These are phyloP conservation scores for Pyrenochaeta sp. DNA, from an alignment of 2,329 filamentous ascomycete species.

Conservation along the genomic window DNA sequence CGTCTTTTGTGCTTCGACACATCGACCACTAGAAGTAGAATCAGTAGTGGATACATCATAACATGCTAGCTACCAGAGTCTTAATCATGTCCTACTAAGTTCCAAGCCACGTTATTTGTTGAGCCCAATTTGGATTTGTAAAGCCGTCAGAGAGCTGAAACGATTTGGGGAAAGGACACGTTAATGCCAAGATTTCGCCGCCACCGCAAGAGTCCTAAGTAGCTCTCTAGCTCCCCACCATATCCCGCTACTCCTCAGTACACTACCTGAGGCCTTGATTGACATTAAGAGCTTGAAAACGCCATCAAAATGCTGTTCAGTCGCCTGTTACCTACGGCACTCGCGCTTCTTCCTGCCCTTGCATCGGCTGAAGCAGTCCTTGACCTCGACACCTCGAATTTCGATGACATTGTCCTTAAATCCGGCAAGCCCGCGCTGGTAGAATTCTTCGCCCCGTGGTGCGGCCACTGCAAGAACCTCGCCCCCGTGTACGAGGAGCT, in stretches of 20 bases:
- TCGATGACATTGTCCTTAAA: constrained; percentile 87
- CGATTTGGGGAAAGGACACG: constrained; percentile 38
- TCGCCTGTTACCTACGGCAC: constrained; percentile 39
- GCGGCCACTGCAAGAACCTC: constrained; percentile 98
- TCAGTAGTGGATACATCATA: too few relatives aligned
- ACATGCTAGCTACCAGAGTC: too few relatives aligned
- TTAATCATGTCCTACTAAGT: too few relatives aligned
- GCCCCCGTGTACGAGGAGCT: constrained; percentile 96
- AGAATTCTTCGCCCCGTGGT: constrained; percentile 99
- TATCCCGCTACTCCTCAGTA: constrained; percentile 5
- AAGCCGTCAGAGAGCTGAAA: constrained; percentile 26
- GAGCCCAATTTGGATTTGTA: constrained; percentile 32
- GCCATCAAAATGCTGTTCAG: constrained; percentile 43
- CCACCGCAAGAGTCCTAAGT: constrained; percentile 22
- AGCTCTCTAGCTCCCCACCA: constrained; percentile 23
- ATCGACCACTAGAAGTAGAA: too few relatives aligned
- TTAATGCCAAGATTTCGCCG: constrained; percentile 39
- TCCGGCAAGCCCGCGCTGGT: constrained; percentile 95
- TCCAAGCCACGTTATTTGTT: constrained; percentile 2
- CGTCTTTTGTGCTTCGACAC: too few relatives aligned
- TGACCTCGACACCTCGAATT: constrained; percentile 89
- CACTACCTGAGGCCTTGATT: constrained; percentile 22
- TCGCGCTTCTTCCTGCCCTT: constrained; percentile 44
- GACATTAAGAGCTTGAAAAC: constrained; percentile 24
- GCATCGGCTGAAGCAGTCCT: constrained; percentile 81